Percentiles rank a stretch among this genome's conserved stretches.
Evolutionary conservation across 129 eudicot genomes (phyloP).

Genomic region (carrot (Daucus carota)): DH1_v3.0 NC_030382.2:44506501-44507000

Average conservation of each 20-base stretch:
- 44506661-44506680: conserved; percentile 26
- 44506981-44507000: background rate
- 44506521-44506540: background rate
- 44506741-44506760: background rate
- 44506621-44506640: conserved; percentile 95
- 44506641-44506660: conserved; percentile 99
- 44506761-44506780: background rate
- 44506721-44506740: background rate
- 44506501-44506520: background rate
- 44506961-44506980: background rate
- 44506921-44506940: background rate
- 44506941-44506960: background rate
- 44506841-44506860: background rate
- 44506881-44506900: background rate
- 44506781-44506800: background rate
- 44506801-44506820: background rate
- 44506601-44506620: conserved; percentile 97
- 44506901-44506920: background rate
- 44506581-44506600: conserved; percentile 11
- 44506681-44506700: background rate
- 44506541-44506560: background rate
- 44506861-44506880: background rate
- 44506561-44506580: background rate
- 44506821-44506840: background rate
- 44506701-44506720: background rate